phyloP scores from a whole-genome alignment of 2,329 filamentous ascomycete species.

The Mariannaea sp. region DNA sequence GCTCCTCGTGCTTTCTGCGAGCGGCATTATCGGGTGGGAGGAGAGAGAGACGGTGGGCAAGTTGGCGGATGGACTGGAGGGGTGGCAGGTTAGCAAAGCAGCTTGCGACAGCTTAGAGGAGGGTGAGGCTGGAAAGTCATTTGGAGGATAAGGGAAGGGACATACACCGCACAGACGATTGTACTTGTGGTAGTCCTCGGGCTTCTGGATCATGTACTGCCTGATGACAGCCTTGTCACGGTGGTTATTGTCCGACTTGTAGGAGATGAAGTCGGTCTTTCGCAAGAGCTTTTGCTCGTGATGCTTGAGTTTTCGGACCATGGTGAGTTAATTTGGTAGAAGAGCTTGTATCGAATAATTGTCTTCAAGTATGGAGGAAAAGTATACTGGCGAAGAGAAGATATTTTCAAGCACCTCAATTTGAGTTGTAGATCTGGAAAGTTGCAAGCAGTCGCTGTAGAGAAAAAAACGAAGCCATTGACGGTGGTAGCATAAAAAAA shows the following conservation, averaged over 20 bases:
- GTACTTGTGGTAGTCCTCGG: constrained; percentile 77
- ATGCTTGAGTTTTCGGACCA: constrained; percentile 96
- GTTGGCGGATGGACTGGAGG: constrained; percentile 75
- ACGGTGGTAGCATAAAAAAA: too few species aligned
- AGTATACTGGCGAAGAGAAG: too few species aligned
- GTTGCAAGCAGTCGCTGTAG: too few species aligned
- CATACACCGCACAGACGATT: constrained; percentile 70
- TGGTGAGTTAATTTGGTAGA: too few species aligned
- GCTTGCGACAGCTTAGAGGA: background rate
- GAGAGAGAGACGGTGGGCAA: constrained; percentile 85
- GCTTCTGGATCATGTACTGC: constrained; percentile 90
- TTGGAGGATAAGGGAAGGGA: constrained; percentile 37
- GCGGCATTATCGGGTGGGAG: constrained; percentile 79
- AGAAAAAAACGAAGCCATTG: background rate
- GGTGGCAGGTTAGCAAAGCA: constrained; percentile 23
- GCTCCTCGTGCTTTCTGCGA: constrained; percentile 81
- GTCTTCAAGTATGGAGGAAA: background rate
- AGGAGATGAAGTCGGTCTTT: constrained; percentile 90
- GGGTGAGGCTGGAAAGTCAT: constrained; percentile 8
- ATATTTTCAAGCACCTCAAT: too few species aligned
- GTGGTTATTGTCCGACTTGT: constrained; percentile 86
- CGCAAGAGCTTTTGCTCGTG: constrained; percentile 97
- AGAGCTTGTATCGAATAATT: constrained; percentile 20
- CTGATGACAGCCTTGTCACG: constrained; percentile 79
- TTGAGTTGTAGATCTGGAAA: too few species aligned